phyloP scores from a whole-genome alignment of 257 asterid species.

The Nicotiana undulata region DNA sequence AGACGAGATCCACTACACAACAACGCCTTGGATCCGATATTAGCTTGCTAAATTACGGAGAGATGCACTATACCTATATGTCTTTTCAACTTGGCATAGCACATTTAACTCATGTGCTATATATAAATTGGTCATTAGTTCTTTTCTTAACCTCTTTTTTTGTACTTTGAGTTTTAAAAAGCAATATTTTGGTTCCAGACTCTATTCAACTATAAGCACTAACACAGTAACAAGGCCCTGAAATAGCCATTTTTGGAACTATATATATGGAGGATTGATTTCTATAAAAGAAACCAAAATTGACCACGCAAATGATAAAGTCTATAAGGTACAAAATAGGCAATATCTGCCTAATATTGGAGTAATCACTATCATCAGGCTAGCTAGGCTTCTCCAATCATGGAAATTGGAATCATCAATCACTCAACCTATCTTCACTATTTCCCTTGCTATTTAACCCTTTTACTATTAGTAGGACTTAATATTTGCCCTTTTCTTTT shows the following conservation, averaged over 20 bases:
- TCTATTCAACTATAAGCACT: not conserved
- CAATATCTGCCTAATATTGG: not conserved
- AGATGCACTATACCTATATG: no score
- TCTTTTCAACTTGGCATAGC: no score
- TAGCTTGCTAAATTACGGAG: no score
- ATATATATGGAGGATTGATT: not conserved
- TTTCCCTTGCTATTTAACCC: not conserved
- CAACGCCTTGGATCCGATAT: no score
- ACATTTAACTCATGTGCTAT: no score
- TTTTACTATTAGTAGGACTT: not conserved
- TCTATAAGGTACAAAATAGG: not conserved
- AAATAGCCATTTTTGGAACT: not conserved
- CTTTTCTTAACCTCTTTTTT: no score
- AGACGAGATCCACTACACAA: no score
- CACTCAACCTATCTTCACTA: not conserved
- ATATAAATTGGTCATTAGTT: no score
- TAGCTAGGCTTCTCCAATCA: not conserved
- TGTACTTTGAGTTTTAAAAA: no score
- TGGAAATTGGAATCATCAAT: not conserved
- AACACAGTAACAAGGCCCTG: not conserved
- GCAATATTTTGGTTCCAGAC: no score
- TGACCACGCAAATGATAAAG: not conserved
- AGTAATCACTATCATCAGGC: not conserved
- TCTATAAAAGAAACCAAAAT: not conserved
- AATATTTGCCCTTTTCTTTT: no score